Base-by-base conservation (phyloP, 108 stramenopile genomes). In the Cyclotella distinguenda region DNA sequence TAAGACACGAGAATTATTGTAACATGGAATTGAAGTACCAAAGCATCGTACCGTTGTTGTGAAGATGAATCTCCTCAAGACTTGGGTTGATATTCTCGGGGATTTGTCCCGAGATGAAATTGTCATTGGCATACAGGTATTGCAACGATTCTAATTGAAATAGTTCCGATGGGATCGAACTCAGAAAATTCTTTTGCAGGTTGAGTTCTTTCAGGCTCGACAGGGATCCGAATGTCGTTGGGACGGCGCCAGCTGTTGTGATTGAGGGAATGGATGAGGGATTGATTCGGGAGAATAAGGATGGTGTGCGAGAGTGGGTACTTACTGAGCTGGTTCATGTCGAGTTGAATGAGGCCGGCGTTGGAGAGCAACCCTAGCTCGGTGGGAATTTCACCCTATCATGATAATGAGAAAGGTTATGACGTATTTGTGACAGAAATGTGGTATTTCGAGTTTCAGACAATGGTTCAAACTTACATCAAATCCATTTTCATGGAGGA, bases 111-210 rank as follows among this genome's bases (percentile, higher is more conserved):
- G 21, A 30, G 12, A 68, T 39, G 28, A 45, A 53, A 56, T 56
- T 47, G 44, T 42, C 33, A 34, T 44, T 12, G 10, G 33, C 45
- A 22, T 7, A 48, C 22, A 62, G 35, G 33, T 31, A 48, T 26
- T 46, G 16, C 27, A 62, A 6, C 32, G 16, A 23, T 23, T 31
- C 39, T 13, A 55, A 16, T 39, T 55, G 3, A 45, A 25, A 51
- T 15, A 66, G 8, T 44, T 25, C 15, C 11, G 53, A 26, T n/a
- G 65, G 43, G n/a, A 66, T 26, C 0, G 50, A 52, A 15, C 25
- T 51, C 10, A 52, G 27, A 56, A 47, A 56, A 25, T 72, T 72
- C 48, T 72, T 60, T 44, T 52, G 44, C 9, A 63, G 27, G 47
- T 30, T 46, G 10, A 72, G 44, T 22, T 60, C 44, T 1, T 40